Conservation (phyloP, 225 moss, liverwort and hornwort species). For the Marchantia paleacea region DNA sequence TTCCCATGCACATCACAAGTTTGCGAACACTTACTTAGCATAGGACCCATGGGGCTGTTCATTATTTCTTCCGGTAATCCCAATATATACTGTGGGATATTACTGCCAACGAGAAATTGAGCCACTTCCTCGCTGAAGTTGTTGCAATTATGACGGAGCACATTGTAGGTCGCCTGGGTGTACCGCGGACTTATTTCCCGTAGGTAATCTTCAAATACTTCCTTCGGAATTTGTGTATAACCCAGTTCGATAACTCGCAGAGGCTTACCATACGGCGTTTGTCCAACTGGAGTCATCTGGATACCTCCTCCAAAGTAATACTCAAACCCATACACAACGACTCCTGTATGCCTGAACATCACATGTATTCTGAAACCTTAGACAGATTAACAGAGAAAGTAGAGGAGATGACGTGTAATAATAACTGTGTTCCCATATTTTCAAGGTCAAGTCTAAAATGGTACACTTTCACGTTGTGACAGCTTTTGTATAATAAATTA, state of each 20-base stretch:
- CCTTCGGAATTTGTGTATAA: conserved; percentile 72
- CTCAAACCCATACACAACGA: conserved; percentile 80
- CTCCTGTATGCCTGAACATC: conserved; percentile 72
- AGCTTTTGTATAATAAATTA: not conserved
- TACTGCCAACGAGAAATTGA: conserved; percentile 77
- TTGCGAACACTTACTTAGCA: conserved; percentile 44
- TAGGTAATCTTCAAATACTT: conserved; percentile 84
- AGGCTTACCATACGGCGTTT: conserved; percentile 83
- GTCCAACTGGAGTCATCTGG: conserved; percentile 66
- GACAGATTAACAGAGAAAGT: too few species aligned
- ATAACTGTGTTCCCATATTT: too few species aligned
- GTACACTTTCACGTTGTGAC: not conserved
- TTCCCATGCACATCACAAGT: not conserved
- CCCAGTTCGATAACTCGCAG: conserved; percentile 72
- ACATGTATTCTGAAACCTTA: not conserved
- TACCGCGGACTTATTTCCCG: conserved; percentile 77
- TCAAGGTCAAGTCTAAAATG: too few species aligned
- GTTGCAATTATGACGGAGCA: conserved; percentile 90
- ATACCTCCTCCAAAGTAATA: conserved; percentile 96
- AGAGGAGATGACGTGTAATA: too few species aligned
- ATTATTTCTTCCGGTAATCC: conserved; percentile 58
- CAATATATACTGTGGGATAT: conserved; percentile 69
- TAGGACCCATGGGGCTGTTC: conserved; percentile 57
- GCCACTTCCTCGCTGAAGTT: conserved; percentile 89
- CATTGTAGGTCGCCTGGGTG: conserved; percentile 77